Percentiles rank a stretch among this genome's conserved stretches.
Conservation (phyloP, 768 basidiomycete genomes). For the Jaapia argillacea region DNA sequence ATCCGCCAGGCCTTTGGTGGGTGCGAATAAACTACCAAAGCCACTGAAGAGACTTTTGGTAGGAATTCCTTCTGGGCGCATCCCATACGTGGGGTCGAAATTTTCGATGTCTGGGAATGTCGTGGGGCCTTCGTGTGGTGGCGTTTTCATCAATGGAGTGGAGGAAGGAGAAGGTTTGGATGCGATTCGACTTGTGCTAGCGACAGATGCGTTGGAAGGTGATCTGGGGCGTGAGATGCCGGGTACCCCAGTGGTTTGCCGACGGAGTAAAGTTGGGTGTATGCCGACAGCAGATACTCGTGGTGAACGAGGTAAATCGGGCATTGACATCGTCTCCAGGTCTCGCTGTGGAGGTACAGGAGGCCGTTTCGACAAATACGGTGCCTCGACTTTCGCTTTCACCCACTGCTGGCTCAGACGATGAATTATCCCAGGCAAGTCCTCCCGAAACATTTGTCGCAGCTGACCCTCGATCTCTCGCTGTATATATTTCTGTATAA, state of each 20-base stretch:
- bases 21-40: conserved; percentile 65
- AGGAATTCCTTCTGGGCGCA: conserved; percentile 87
- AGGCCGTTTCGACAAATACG: conserved; percentile 58
- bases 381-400: conserved; percentile 87
- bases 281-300: not conserved
- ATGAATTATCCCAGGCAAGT: conserved; percentile 94
- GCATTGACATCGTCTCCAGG: conserved; percentile 17
- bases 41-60: conserved; percentile 72
- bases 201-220: not conserved
- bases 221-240: not conserved
- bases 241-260: not conserved
- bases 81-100: conserved; percentile 93
- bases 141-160: not conserved
- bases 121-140: conserved; percentile 14
- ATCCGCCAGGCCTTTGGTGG: conserved; percentile 65
- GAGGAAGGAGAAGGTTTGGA: not conserved
- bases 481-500: conserved; percentile 97
- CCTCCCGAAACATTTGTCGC: conserved; percentile 96
- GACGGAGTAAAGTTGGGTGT: not conserved
- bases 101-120: conserved; percentile 65
- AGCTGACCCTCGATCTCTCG: conserved; percentile 95
- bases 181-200: not conserved
- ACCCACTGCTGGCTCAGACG: conserved; percentile 94
- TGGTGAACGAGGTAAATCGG: conserved; percentile 14
- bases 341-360: too few species aligned